These are phyloP conservation scores for Xylaria hypoxylon DNA, from an alignment of 2,329 filamentous ascomycete species.

Conservation along the genomic window DNA sequence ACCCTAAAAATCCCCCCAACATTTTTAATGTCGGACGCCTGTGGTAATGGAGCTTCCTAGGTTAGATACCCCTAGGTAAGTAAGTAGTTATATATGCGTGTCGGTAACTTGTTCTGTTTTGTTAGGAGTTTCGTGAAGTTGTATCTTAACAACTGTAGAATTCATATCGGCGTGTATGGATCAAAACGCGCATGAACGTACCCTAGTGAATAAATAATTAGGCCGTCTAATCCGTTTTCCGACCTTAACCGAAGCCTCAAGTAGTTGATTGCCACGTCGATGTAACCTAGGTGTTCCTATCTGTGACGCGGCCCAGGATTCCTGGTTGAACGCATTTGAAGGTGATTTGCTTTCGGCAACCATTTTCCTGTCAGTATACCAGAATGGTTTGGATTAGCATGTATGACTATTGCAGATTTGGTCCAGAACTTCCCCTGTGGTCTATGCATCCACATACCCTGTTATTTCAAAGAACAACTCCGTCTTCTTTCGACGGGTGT, in stretches of 20 bases:
- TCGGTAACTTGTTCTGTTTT: not conserved
- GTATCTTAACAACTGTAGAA: not conserved
- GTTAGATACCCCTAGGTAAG: not conserved
- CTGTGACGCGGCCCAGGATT: slow-evolving; percentile 3
- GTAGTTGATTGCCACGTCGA: not conserved
- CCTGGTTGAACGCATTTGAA: not conserved
- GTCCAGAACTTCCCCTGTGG: not conserved
- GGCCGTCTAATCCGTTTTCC: not conserved
- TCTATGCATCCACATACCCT: not conserved
- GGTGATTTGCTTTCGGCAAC: not conserved
- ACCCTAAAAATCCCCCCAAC: too few species aligned
- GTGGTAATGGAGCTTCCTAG: too few species aligned
- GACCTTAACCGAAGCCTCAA: not conserved
- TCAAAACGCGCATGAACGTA: not conserved
- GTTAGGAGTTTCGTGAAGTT: not conserved
- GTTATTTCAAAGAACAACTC: not conserved
- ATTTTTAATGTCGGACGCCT: too few species aligned
- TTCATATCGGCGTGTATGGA: not conserved
- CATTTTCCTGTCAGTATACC: not conserved
- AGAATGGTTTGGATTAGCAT: slow-evolving; percentile 1
- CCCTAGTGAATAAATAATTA: not conserved
- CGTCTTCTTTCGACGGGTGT: not conserved
- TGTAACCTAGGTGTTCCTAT: not conserved
- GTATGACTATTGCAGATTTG: slow-evolving; percentile 4
- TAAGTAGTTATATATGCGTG: not conserved